Percentiles rank a stretch among this genome's conserved stretches.
Conservation (phyloP, 345 rosid species). For the Geranium brycei region DNA sequence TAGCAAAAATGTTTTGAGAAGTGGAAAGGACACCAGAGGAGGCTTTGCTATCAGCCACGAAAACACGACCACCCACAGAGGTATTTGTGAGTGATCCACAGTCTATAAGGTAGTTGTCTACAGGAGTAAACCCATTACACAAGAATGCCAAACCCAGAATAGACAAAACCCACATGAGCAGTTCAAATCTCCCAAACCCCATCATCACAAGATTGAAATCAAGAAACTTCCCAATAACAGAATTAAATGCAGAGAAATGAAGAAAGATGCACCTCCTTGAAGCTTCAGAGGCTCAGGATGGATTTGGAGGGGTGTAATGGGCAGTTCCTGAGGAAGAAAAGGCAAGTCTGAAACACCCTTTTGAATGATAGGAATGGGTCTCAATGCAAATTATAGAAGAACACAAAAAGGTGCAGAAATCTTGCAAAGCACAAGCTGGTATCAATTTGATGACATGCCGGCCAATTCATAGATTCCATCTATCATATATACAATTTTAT, state of each 20-base stretch:
- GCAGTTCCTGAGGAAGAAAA: no score
- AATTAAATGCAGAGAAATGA: background rate
- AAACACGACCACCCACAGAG: conserved; percentile 40
- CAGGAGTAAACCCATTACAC: conserved; percentile 46
- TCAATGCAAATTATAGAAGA: no score
- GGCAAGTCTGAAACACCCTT: background rate
- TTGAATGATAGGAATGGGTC: background rate
- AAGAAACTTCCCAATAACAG: background rate
- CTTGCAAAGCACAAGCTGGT: background rate
- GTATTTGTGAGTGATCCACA: conserved; percentile 63
- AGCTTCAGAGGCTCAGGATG: background rate
- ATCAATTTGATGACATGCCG: background rate
- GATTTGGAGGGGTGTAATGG: background rate
- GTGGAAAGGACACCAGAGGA: conserved; percentile 33
- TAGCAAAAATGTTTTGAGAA: conserved; percentile 31
- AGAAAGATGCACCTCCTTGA: background rate
- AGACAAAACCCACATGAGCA: conserved; percentile 19
- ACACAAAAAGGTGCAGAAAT: background rate
- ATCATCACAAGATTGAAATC: background rate
- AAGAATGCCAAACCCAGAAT: conserved; percentile 28
- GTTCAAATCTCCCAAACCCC: background rate
- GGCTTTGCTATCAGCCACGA: conserved; percentile 45
- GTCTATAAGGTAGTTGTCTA: conserved; percentile 59
- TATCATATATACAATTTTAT: no score
- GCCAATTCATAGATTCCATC: background rate